A percentile compares a stretch with the other conserved stretches of the same genome.
phyloP scores from a whole-genome alignment of 1,284 basidiomycete genomes.

The Crucibulum cyathiforme region DNA sequence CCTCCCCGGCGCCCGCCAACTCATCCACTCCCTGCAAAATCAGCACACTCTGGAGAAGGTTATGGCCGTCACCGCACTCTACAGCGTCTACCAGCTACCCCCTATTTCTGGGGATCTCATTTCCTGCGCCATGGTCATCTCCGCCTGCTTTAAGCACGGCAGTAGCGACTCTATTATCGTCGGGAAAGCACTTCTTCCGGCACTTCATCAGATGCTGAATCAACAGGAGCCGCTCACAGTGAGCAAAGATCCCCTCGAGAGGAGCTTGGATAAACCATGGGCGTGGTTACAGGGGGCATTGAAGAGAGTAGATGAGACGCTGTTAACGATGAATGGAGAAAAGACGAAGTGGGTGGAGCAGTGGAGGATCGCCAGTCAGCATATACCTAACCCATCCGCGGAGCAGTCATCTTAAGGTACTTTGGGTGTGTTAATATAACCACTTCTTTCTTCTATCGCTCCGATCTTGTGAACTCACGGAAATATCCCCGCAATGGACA shows the following conservation, averaged over 20 bases:
- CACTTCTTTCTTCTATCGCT: no score
- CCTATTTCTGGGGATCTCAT: constrained; percentile 60
- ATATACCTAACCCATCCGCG: no score
- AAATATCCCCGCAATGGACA: no score
- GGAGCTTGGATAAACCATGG: constrained; percentile 29
- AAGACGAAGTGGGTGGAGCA: constrained; percentile 28
- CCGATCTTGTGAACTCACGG: no score
- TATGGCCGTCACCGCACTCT: constrained; percentile 57
- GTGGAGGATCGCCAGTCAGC: constrained; percentile 31
- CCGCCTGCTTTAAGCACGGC: constrained; percentile 56
- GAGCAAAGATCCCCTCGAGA: constrained; percentile 26
- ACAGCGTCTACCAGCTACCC: constrained; percentile 56
- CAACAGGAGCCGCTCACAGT: constrained; percentile 26
- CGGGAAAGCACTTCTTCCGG: constrained; percentile 49
- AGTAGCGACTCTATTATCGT: constrained; percentile 43
- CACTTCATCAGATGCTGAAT: constrained; percentile 41
- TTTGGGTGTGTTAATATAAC: no score
- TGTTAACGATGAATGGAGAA: constrained; percentile 25
- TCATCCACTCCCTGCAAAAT: constrained; percentile 57
- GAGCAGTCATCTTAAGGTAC: no score
- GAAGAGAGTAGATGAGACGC: constrained; percentile 42
- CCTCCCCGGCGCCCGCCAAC: constrained; percentile 55
- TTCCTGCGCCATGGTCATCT: constrained; percentile 60
- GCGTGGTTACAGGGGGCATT: constrained; percentile 48
- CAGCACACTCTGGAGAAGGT: constrained; percentile 52